Percentiles rank a stretch among this genome's conserved stretches.
Evolutionary conservation across 192 early-diverging fungal genomes (phyloP).

Genomic region (Podila clonocystis): DNA sequence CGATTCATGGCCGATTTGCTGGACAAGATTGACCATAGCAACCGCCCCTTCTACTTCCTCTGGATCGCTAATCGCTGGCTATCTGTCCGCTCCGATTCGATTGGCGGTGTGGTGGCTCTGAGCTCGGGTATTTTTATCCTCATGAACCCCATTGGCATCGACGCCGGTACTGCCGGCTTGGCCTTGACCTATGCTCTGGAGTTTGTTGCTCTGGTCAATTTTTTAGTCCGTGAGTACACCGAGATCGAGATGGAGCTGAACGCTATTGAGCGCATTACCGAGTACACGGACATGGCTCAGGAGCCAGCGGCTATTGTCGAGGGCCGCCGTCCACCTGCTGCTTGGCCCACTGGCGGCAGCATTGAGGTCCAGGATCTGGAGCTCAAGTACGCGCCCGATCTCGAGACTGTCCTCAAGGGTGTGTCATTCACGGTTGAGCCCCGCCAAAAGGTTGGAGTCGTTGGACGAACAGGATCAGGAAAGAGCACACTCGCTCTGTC

Average conservation of each 20-base stretch:
- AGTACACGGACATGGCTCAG: slow-evolving; percentile 82
- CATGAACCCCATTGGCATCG: slow-evolving; percentile 43
- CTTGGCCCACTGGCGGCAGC: slow-evolving; percentile 71
- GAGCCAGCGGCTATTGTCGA: slow-evolving; percentile 73
- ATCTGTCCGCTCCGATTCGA: slow-evolving; percentile 74
- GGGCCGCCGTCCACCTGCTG: slow-evolving; percentile 56
- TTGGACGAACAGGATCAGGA: slow-evolving; percentile 86
- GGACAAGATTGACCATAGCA: slow-evolving; percentile 72
- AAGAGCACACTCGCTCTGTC: slow-evolving; percentile 83
- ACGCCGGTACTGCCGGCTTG: slow-evolving; percentile 78
- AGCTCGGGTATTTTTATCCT: slow-evolving; percentile 72
- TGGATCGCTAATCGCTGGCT: slow-evolving; percentile 90
- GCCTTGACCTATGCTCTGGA: slow-evolving; percentile 85
- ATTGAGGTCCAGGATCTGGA: slow-evolving; percentile 72
- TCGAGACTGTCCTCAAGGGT: slow-evolving; percentile 71
- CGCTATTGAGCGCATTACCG: slow-evolving; percentile 83
- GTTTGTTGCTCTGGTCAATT: slow-evolving; percentile 79
- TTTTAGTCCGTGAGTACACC: slow-evolving; percentile 79
- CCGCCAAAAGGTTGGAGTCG: slow-evolving; percentile 80
- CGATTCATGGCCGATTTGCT: slow-evolving; percentile 69
- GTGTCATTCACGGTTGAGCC: slow-evolving; percentile 68
- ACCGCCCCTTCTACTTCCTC: slow-evolving; percentile 82
- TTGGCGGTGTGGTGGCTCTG: slow-evolving; percentile 71
- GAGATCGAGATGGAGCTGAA: slow-evolving; percentile 89
- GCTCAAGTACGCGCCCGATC: slow-evolving; percentile 75